Evolutionary conservation across 495 filamentous ascomycete genomes (phyloP).

Genomic region (Lasiosphaeria miniovina): DNA sequence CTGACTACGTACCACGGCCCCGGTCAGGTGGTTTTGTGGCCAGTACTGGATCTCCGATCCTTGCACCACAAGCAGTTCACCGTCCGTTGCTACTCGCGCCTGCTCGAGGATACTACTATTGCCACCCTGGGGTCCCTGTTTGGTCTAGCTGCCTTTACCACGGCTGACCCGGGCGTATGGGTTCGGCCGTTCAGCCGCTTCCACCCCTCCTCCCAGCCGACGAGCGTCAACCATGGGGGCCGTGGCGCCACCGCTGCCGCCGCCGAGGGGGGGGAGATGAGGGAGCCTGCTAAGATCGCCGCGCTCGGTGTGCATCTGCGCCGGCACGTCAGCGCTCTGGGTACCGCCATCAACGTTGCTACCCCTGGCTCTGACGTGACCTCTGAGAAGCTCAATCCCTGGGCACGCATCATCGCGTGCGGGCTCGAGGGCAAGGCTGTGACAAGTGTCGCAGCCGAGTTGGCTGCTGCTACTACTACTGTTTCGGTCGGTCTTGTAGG

Average conservation of each 20-base stretch:
- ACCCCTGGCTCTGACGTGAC: conserved; percentile 38
- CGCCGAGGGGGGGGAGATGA: not conserved
- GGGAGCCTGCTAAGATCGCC: conserved; percentile 67
- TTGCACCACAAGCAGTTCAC: conserved; percentile 36
- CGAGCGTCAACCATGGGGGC: not conserved
- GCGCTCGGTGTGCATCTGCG: conserved; percentile 86
- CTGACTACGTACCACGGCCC: conserved; percentile 95
- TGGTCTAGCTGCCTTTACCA: conserved; percentile 59
- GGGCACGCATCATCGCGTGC: conserved; percentile 75
- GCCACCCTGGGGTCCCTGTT: conserved; percentile 49
- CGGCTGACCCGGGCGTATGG: conserved; percentile 87
- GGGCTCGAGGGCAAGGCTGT: conserved; percentile 74
- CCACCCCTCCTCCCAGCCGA: not conserved
- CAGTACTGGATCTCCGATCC: conserved; percentile 68
- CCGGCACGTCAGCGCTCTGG: conserved; percentile 80
- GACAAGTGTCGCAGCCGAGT: conserved; percentile 57
- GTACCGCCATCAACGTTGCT: conserved; percentile 76
- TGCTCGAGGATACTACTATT: conserved; percentile 75
- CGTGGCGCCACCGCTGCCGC: no score
- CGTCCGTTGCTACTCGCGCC: conserved; percentile 64
- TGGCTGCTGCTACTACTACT: conserved; percentile 7
- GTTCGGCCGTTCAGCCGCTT: conserved; percentile 26
- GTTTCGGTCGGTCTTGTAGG: no score
- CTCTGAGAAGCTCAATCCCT: conserved; percentile 33
- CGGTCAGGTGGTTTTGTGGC: conserved; percentile 86